Evolutionary conservation across 352 stramenopile genomes (phyloP).

Genomic region (Pseudoperonospora humuli): DNA sequence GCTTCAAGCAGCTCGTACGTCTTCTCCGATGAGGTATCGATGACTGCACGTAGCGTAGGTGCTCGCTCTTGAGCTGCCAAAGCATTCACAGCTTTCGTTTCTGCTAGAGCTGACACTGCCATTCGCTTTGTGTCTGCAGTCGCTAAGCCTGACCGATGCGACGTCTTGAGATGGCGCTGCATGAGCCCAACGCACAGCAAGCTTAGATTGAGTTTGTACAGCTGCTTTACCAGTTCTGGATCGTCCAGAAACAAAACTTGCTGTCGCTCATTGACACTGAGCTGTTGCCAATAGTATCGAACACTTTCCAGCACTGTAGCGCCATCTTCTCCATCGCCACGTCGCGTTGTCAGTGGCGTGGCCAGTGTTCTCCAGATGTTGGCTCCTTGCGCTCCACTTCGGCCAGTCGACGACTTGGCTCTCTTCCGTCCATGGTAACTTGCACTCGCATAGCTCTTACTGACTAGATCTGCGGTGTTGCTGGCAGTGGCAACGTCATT

Average conservation of each 20-base stretch:
- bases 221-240: constrained; percentile 73
- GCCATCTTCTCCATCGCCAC: constrained; percentile 10
- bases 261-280: constrained; percentile 54
- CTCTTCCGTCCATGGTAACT: constrained; percentile 29
- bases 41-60: constrained; percentile 9
- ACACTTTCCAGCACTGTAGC: constrained; percentile 24
- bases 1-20: constrained; percentile 81
- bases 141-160: constrained; percentile 7
- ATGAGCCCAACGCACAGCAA: constrained; percentile 78
- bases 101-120: neutral
- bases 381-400: constrained; percentile 5
- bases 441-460: neutral
- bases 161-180: constrained; percentile 70
- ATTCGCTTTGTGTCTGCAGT: constrained; percentile 4
- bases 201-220: constrained; percentile 84
- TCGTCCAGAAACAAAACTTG: constrained; percentile 77
- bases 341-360: constrained; percentile 10
- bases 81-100: neutral
- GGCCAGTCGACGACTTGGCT: constrained; percentile 21
- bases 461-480: constrained; percentile 1
- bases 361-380: constrained; percentile 21
- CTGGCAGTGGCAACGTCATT: constrained; percentile 1
- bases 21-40: constrained; percentile 36
- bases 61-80: neutral
- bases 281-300: constrained; percentile 56